Percentiles rank a stretch among this genome's conserved stretches.
Evolutionary conservation across 257 asterid species (phyloP).

Genomic region (Penstemon barbatus): DNA sequence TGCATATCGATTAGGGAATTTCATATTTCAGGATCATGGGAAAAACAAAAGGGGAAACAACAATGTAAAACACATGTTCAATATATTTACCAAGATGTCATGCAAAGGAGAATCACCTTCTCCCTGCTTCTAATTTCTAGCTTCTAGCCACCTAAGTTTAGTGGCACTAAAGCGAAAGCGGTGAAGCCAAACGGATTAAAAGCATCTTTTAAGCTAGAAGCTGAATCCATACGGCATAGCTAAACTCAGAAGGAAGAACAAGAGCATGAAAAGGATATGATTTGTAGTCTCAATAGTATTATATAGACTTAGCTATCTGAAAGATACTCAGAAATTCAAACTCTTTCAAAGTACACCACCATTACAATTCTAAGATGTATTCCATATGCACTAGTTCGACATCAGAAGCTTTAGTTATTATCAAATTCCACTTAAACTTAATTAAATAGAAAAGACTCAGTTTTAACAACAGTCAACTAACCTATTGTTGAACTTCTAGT

Average conservation of each 20-base stretch:
- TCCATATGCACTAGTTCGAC: slow-evolving; percentile 1
- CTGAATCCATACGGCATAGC: background rate
- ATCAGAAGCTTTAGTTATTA: slow-evolving; percentile 19
- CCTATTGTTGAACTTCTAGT: background rate
- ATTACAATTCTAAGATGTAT: slow-evolving; percentile 10
- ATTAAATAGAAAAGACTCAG: background rate
- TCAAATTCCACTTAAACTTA: background rate
- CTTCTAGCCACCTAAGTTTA: too few species aligned
- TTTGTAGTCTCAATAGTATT: slow-evolving; percentile 5
- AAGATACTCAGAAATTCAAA: slow-evolving; percentile 4
- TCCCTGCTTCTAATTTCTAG: background rate
- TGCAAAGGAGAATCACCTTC: background rate
- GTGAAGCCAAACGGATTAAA: too few species aligned
- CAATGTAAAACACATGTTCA: background rate
- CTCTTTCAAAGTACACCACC: background rate
- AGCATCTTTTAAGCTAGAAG: too few species aligned
- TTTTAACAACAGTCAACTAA: slow-evolving; percentile 21
- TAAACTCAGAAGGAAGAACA: slow-evolving; percentile 3
- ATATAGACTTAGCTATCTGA: slow-evolving; percentile 1
- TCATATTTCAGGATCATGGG: background rate
- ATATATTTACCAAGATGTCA: background rate
- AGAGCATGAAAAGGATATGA: slow-evolving; percentile 11
- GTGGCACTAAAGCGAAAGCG: too few species aligned
- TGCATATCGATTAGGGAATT: background rate
- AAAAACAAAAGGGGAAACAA: background rate